Conservation (phyloP, 805 yeast genomes). For the Kazachstania viticola region DNA sequence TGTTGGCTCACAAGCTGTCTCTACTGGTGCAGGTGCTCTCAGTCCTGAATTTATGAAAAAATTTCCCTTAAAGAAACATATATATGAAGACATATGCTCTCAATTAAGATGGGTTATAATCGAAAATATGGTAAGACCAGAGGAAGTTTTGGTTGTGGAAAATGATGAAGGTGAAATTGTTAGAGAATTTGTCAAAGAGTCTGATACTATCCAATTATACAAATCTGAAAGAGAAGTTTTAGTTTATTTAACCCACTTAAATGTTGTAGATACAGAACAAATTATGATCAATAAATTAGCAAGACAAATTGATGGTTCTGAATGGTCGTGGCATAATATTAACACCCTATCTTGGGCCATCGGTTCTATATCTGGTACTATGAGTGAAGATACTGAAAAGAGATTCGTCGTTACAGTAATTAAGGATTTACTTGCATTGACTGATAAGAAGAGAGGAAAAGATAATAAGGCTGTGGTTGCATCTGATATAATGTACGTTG, state of each 20-base stretch:
- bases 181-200: constrained; percentile 86
- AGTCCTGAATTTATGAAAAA: constrained; percentile 64
- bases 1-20: constrained; percentile 23
- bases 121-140: constrained; percentile 95
- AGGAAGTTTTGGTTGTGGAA: constrained; percentile 89
- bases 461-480: constrained; percentile 99
- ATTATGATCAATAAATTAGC: constrained; percentile 89
- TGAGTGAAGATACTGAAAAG: constrained; percentile 97
- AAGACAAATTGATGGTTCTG: constrained; percentile 87
- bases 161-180: constrained; percentile 98
- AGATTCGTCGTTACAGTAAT: constrained; percentile 87
- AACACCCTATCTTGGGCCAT: constrained; percentile 99
- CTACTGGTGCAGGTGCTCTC: constrained; percentile 75
- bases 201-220: constrained; percentile 88
- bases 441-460: constrained; percentile 94
- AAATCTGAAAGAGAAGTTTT: constrained; percentile 88
- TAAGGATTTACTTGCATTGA: constrained; percentile 79
- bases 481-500: constrained; percentile 98
- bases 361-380: constrained; percentile 96
- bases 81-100: constrained; percentile 63
- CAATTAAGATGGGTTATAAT: constrained; percentile 75
- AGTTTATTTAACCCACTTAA: constrained; percentile 87
- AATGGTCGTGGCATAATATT: constrained; percentile 98
- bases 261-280: constrained; percentile 83
- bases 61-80: constrained; percentile 74